phyloP scores from a whole-genome alignment of 768 basidiomycete species.

The Phylloporus sp. region DNA sequence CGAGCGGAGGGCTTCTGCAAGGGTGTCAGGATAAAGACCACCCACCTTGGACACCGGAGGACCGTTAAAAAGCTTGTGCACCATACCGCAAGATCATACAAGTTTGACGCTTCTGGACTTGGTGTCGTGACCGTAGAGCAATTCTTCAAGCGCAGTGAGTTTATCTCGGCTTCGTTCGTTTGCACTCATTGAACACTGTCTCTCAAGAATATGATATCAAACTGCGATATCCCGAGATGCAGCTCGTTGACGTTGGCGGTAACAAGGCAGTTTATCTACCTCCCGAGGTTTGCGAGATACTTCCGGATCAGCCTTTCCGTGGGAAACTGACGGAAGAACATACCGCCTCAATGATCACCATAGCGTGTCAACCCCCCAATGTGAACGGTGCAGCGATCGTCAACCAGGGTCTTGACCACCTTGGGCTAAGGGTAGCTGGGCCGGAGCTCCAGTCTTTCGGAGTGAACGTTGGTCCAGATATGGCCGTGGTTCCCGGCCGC shows the following conservation, averaged over 20 bases:
- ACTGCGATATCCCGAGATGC: constrained; percentile 39
- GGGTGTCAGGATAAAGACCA: constrained; percentile 61
- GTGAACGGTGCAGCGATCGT: constrained; percentile 46
- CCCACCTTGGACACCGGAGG: constrained; percentile 73
- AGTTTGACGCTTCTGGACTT: constrained; percentile 39
- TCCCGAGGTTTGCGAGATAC: constrained; percentile 47
- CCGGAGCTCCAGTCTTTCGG: constrained; percentile 42
- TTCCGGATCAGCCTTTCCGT: constrained; percentile 37
- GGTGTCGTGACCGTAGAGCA: constrained; percentile 43
- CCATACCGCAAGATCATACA: constrained; percentile 36
- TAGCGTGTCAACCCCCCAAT: constrained; percentile 47
- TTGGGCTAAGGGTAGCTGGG: constrained; percentile 37
- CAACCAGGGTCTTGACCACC: constrained; percentile 37
- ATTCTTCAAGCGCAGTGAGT: constrained; percentile 46
- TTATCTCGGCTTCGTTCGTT: background rate
- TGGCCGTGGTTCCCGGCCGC: constrained; percentile 55
- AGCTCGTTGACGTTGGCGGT: constrained; percentile 47
- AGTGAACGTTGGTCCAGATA: constrained; percentile 42
- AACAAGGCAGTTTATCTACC: constrained; percentile 41
- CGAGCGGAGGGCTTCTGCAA: constrained; percentile 58
- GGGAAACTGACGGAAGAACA: constrained; percentile 58
- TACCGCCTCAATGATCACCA: constrained; percentile 47
- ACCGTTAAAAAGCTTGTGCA: constrained; percentile 56
- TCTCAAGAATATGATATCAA: constrained; percentile 40
- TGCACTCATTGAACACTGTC: background rate